Evolutionary conservation across 345 rosid species (phyloP).

Genomic region (Schrenkiella parvula): DNA sequence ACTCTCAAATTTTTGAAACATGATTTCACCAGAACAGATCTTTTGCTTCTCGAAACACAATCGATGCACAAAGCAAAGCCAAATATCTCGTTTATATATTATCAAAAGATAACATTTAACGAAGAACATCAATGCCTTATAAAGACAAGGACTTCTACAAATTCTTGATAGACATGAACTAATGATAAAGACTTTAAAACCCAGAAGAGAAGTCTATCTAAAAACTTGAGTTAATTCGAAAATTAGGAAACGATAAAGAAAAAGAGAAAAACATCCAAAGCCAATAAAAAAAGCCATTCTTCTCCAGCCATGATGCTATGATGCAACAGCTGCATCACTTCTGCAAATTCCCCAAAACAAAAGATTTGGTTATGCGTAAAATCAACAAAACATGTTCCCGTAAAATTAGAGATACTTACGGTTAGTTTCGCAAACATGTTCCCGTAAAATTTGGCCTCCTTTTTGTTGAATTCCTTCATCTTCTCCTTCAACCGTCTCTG

Average conservation of each 20-base stretch:
- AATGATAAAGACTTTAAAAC: too few relatives aligned
- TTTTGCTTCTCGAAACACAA: too few relatives aligned
- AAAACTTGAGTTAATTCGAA: neutral
- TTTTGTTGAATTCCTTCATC: conserved; percentile 75
- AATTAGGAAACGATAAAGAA: neutral
- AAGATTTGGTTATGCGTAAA: neutral
- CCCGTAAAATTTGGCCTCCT: conserved; percentile 80
- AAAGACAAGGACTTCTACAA: too few relatives aligned
- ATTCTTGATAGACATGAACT: too few relatives aligned
- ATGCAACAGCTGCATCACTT: neutral
- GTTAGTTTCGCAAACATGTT: conserved; percentile 78
- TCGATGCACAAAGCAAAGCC: too few relatives aligned
- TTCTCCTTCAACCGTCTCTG: conserved; percentile 73
- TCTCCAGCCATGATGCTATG: neutral
- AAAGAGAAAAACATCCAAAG: neutral
- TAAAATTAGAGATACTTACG: conserved; percentile 28
- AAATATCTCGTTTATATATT: neutral
- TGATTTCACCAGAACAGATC: too few relatives aligned
- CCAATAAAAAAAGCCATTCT: neutral
- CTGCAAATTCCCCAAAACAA: neutral
- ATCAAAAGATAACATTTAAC: neutral
- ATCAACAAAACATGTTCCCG: conserved; percentile 10
- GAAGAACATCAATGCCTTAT: neutral
- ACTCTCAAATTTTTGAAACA: too few relatives aligned
- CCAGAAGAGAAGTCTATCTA: neutral